Percentiles rank a stretch among this genome's conserved stretches.
Conservation (phyloP, 768 basidiomycete genomes). For the Mrakia blollopis region DNA sequence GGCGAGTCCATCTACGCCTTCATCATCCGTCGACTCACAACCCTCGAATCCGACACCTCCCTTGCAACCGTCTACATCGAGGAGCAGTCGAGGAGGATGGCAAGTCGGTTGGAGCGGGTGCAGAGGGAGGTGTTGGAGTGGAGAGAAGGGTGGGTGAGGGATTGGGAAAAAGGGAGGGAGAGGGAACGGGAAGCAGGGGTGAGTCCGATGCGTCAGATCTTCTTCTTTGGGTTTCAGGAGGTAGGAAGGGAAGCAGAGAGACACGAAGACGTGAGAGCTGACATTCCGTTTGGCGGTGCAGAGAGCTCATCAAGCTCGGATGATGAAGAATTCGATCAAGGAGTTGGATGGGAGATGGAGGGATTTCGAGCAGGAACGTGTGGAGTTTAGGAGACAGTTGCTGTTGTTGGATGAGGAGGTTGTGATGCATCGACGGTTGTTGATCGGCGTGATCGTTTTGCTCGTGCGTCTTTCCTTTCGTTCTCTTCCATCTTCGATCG, state of each 20-base stretch:
- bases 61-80: conserved; percentile 80
- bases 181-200: conserved; percentile 36
- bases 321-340: conserved; percentile 5
- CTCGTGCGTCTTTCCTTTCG: background rate
- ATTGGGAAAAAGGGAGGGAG: conserved; percentile 35
- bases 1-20: conserved; percentile 94
- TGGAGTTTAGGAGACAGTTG: conserved; percentile 16
- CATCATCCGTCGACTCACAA: conserved; percentile 86
- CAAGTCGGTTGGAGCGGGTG: conserved; percentile 58
- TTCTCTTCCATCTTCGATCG: background rate
- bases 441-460: background rate
- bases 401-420: conserved; percentile 19
- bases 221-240: too few species aligned
- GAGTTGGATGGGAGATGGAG: conserved; percentile 8
- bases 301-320: conserved; percentile 25
- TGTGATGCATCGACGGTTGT: conserved; percentile 13
- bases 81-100: conserved; percentile 72
- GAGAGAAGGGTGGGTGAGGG: conserved; percentile 36
- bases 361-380: conserved; percentile 15
- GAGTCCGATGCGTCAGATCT: too few species aligned
- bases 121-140: conserved; percentile 37
- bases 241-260: too few species aligned
- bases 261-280: background rate
- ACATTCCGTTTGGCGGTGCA: background rate
- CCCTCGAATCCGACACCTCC: conserved; percentile 80